Evolutionary conservation across 495 filamentous ascomycete species (phyloP), one percentile per base, ranked within the genome.

Genomic region (Friedmanniomyces simplex): DNA sequence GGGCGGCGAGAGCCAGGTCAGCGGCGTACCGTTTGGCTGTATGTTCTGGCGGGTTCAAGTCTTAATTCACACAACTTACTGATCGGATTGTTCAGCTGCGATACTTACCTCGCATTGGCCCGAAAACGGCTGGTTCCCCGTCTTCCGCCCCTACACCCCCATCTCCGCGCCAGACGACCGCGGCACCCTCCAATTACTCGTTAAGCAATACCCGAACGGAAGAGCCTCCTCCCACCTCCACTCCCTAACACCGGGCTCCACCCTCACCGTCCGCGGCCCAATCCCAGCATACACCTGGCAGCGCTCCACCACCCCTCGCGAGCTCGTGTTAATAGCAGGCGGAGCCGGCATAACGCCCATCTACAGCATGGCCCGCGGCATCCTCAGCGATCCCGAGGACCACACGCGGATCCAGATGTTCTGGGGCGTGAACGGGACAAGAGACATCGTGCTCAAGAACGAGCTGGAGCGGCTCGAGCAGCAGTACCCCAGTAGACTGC

Each of bases 171-270:
- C 32, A 47, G 60, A 57, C 34, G 43, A 57, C n/a, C 52, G 43
- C 34, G 63, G 63, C 32, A 34, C 55, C 18, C 57, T 66, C 1
- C 43, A 63, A 42, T 58, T 87, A 1, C 73, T 84, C 54, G 75
- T 87, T 4, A 87, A 86, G 66, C 71, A 74, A 50, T 87, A 87
- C 66, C 82, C 82, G 5, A 68, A 77, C 50, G 82, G 82, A 53
- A 81, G 79, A 70, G 76, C 77, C 56, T 82, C 79, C 67, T 72
- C 70, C 0, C 75, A 86, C 58, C 59, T 87, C 14, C 84, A 87
- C 71, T 77, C 74, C 14, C 70, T 87, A 7, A 59, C 72, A 25
- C 82, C 82, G 1, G 84, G 84, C 14, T 75, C 83, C 58, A 74
- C 69, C 3, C 69, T 85, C 21, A 76, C 73, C 25, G 77, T 85